Conservation (phyloP, 192 early-diverging fungal species). For the Funneliformis mosseae region DNA sequence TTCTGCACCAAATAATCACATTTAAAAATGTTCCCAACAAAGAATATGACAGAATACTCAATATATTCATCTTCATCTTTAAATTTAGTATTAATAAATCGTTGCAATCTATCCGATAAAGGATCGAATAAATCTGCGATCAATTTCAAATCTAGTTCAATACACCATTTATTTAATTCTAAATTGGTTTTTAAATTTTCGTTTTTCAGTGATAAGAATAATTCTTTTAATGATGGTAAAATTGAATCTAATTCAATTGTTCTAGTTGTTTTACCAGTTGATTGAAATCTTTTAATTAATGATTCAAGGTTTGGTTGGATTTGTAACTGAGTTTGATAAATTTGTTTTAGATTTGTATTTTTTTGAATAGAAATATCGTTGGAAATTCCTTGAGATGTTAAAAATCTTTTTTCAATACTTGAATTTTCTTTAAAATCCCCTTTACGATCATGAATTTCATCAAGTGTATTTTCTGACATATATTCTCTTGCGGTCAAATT, state of each 20-base stretch:
- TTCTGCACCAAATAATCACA: background rate
- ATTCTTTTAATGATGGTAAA: background rate
- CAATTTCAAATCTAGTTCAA: background rate
- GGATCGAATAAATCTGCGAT: background rate
- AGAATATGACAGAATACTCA: background rate
- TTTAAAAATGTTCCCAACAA: background rate
- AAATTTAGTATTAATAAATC: background rate
- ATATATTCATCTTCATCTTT: background rate
- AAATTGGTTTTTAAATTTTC: background rate
- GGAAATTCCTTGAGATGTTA: background rate
- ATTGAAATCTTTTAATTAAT: background rate
- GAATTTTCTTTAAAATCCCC: background rate
- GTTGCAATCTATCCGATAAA: background rate
- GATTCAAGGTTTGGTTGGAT: background rate
- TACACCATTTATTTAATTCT: background rate
- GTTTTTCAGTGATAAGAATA: background rate
- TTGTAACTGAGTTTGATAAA: background rate
- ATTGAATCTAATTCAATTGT: background rate
- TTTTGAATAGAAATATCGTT: background rate
- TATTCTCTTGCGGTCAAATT: background rate
- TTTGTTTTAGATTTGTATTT: background rate
- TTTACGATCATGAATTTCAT: background rate
- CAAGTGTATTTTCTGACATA: background rate
- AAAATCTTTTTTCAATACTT: background rate
- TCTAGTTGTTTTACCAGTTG: background rate